These are phyloP conservation scores for Zizania palustris DNA, from an alignment of 202 grass and related monocot species.

Conservation along the genomic window DNA sequence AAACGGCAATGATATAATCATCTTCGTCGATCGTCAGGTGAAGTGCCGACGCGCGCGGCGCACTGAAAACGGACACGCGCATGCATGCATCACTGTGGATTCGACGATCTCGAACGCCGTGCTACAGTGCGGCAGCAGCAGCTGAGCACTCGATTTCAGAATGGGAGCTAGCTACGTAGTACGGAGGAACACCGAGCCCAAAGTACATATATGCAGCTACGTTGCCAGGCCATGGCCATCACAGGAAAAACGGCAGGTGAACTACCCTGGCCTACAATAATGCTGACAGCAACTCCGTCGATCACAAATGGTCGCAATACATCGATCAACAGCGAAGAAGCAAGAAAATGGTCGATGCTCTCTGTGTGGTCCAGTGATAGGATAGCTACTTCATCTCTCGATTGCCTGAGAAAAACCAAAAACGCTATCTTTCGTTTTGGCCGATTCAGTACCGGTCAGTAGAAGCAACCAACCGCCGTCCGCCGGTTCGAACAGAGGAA, in stretches of 20 bases:
- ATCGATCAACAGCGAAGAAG: slow-evolving; percentile 30
- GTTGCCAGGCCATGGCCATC: neutral
- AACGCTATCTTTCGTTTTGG: neutral
- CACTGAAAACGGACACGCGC: neutral
- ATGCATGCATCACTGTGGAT: neutral
- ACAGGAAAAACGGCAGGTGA: slow-evolving; percentile 39
- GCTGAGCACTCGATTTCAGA: slow-evolving; percentile 13
- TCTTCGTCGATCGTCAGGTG: no score
- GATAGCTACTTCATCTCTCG: slow-evolving; percentile 19
- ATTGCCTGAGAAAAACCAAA: slow-evolving; percentile 3
- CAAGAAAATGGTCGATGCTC: slow-evolving; percentile 14
- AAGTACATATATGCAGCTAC: neutral
- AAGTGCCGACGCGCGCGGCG: neutral
- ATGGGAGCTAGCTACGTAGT: neutral
- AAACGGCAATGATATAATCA: no score
- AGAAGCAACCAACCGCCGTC: slow-evolving; percentile 1
- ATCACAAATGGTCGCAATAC: neutral
- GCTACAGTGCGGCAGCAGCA: neutral
- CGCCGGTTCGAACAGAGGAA: neutral
- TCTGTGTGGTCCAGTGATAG: slow-evolving; percentile 31
- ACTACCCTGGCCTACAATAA: slow-evolving; percentile 31
- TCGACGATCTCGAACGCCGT: neutral
- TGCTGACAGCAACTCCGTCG: slow-evolving; percentile 37
- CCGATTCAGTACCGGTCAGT: neutral
- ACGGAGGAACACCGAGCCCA: neutral